A percentile compares a stretch with the other conserved stretches of the same genome.
Conservation (phyloP, 805 yeast genomes). For the Cyberlindnera petersonii region DNA sequence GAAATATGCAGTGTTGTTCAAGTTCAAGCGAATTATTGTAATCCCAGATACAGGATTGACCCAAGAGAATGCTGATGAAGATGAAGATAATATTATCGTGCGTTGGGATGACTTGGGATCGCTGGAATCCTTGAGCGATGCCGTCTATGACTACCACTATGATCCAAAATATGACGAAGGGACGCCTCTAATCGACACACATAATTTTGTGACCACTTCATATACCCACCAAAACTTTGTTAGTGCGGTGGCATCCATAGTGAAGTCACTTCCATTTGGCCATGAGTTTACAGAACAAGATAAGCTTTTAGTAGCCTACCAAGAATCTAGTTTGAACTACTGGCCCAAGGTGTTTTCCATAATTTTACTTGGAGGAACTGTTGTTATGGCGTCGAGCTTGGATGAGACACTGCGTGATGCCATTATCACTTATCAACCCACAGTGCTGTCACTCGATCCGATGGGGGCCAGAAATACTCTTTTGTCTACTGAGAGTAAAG, state of each 20-base stretch:
- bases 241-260: constrained; percentile 49
- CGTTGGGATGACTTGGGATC: constrained; percentile 28
- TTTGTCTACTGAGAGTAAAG: not conserved
- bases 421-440: constrained; percentile 12
- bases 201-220: constrained; percentile 28
- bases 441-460: constrained; percentile 12
- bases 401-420: constrained; percentile 5
- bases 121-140: constrained; percentile 9
- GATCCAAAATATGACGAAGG: constrained; percentile 28
- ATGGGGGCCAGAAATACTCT: constrained; percentile 9
- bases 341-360: constrained; percentile 38
- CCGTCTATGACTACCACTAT: constrained; percentile 27
- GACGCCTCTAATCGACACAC: constrained; percentile 33
- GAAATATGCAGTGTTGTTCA: constrained; percentile 22
- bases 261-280: constrained; percentile 33
- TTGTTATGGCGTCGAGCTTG: constrained; percentile 27
- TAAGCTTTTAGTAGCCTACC: constrained; percentile 29
- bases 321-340: constrained; percentile 34
- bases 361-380: constrained; percentile 33
- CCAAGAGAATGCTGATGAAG: constrained; percentile 3
- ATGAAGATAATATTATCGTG: constrained; percentile 12
- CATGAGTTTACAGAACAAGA: constrained; percentile 34
- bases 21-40: constrained; percentile 33
- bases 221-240: constrained; percentile 52
- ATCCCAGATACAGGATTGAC: constrained; percentile 23